A percentile compares a stretch with the other conserved stretches of the same genome.
Conservation (phyloP, 768 basidiomycete genomes). For the Lactarius evosmus region DNA sequence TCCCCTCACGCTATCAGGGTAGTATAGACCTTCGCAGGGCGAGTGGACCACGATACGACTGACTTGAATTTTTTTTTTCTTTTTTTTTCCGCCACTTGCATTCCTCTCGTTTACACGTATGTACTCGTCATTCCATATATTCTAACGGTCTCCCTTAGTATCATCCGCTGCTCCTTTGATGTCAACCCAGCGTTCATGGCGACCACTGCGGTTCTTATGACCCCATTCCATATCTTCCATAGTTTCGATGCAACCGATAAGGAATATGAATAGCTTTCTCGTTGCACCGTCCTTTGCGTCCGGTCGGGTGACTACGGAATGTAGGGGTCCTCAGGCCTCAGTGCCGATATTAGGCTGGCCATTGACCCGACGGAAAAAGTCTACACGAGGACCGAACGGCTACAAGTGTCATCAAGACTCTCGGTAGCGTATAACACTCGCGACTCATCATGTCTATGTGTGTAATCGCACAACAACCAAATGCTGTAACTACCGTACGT, state of each 20-base stretch:
- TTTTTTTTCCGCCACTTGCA: conserved; percentile 4
- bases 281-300: not conserved
- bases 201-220: not conserved
- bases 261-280: too few species aligned
- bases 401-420: too few species aligned
- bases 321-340: too few species aligned
- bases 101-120: not conserved
- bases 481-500: not conserved
- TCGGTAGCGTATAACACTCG: too few species aligned
- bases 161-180: not conserved
- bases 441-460: too few species aligned
- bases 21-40: not conserved
- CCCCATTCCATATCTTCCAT: not conserved
- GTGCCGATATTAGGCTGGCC: too few species aligned
- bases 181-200: not conserved
- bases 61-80: not conserved
- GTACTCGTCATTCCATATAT: not conserved
- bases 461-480: too few species aligned
- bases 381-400: too few species aligned
- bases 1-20: not conserved
- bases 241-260: not conserved
- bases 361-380: too few species aligned
- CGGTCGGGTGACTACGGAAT: too few species aligned
- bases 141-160: not conserved
- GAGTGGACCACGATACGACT: not conserved